Evolutionary conservation across 108 stramenopile genomes (phyloP).

Genomic region (Cyclotella distinguenda): DNA sequence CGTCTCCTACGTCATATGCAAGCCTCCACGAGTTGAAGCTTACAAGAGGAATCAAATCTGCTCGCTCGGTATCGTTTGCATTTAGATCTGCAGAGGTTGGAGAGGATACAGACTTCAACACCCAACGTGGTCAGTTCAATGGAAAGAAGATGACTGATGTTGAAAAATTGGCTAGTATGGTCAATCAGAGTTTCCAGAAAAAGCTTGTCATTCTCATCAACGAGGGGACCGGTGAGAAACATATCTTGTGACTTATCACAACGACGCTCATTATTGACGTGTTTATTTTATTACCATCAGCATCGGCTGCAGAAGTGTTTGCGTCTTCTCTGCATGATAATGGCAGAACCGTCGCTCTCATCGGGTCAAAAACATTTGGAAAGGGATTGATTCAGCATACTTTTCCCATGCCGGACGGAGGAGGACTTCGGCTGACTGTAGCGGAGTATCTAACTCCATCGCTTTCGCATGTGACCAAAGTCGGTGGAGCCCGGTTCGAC

Average conservation of each 20-base stretch:
- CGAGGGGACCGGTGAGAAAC: conserved; percentile 68
- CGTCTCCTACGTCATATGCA: conserved; percentile 70
- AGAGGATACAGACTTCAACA: not conserved
- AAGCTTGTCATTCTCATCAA: conserved; percentile 77
- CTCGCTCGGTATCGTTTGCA: conserved; percentile 6
- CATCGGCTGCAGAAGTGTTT: conserved; percentile 83
- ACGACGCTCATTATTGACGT: not conserved
- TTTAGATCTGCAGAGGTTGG: not conserved
- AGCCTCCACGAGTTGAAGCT: conserved; percentile 62
- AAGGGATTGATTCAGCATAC: conserved; percentile 85
- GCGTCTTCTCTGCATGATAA: conserved; percentile 77
- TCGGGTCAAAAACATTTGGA: conserved; percentile 78
- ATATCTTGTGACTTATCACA: conserved; percentile 1
- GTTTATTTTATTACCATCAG: conserved; percentile 14
- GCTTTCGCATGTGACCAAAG: conserved; percentile 74
- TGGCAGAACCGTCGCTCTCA: conserved; percentile 67
- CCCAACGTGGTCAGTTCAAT: not conserved
- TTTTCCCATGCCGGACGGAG: conserved; percentile 89
- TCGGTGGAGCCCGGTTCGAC: conserved; percentile 62
- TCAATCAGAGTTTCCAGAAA: conserved; percentile 49
- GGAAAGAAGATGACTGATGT: conserved; percentile 16
- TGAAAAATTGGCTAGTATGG: conserved; percentile 19
- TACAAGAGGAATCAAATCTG: conserved; percentile 63
- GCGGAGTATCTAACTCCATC: conserved; percentile 82
- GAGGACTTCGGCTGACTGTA: conserved; percentile 78